Evolutionary conservation across 805 yeast genomes (phyloP).

Genomic region (Candida nanaspora): DNA sequence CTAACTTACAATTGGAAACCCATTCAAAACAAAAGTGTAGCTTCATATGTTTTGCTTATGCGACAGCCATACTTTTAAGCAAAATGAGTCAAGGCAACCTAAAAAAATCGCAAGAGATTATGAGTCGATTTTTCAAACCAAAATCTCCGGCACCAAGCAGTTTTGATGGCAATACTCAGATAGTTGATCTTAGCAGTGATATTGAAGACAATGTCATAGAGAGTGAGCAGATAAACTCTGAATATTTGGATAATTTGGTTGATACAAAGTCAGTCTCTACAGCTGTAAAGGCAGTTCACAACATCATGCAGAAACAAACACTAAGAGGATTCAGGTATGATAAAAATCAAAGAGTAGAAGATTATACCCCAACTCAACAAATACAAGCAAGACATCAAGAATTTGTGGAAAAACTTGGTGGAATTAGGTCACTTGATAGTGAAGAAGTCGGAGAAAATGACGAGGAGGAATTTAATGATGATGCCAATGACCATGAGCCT

Average conservation of each 20-base stretch:
- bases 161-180: neutral
- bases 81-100: neutral
- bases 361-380: neutral
- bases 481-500: neutral
- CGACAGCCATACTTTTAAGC: too few relatives aligned
- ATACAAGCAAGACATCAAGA: too few relatives aligned
- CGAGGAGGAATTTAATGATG: conserved; percentile 1
- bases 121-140: conserved; percentile 16
- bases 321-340: neutral
- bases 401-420: neutral
- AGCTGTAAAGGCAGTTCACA: too few relatives aligned
- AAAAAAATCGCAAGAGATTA: conserved; percentile 15
- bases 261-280: too few relatives aligned
- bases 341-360: neutral
- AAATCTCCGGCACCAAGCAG: neutral
- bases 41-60: too few relatives aligned
- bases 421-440: neutral
- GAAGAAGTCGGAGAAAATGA: neutral
- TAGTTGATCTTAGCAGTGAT: neutral
- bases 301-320: neutral
- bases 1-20: too few relatives aligned
- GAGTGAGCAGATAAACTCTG: too few relatives aligned
- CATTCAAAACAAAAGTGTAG: too few relatives aligned
- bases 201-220: neutral
- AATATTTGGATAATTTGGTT: too few relatives aligned